Percentiles rank a stretch among this genome's conserved stretches.
Conservation (phyloP, 2,329 filamentous ascomycete genomes). For the Calonectria henricotiae region DNA sequence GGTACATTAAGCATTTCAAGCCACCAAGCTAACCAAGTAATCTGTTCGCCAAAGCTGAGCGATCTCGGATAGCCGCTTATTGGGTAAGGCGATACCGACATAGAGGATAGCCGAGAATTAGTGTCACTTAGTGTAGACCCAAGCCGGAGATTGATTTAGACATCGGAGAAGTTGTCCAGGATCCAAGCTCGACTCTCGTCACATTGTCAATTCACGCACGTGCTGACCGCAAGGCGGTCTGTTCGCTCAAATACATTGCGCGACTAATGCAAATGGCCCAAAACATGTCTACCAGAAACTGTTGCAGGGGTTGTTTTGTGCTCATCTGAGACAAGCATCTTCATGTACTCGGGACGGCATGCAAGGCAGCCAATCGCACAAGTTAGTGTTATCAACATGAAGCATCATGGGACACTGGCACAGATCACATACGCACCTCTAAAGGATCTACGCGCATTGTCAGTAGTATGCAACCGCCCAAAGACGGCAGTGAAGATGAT, state of each 20-base stretch:
- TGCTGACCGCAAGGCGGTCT: slow-evolving; percentile 8
- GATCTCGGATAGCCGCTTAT: background rate
- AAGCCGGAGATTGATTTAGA: slow-evolving; percentile 2
- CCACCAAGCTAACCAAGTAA: slow-evolving; percentile 4
- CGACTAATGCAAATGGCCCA: slow-evolving; percentile 18
- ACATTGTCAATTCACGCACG: background rate
- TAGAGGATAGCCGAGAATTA: slow-evolving; percentile 19
- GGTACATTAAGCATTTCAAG: background rate
- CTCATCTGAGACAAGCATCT: slow-evolving; percentile 1
- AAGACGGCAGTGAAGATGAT: background rate
- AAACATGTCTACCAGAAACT: slow-evolving; percentile 14
- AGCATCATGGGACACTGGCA: slow-evolving; percentile 13
- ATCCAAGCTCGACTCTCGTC: slow-evolving; percentile 10
- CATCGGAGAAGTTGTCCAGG: background rate
- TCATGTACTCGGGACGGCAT: slow-evolving; percentile 1
- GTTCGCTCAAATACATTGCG: slow-evolving; percentile 5
- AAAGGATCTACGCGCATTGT: slow-evolving; percentile 11
- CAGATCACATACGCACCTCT: slow-evolving; percentile 14
- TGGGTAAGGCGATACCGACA: slow-evolving; percentile 10
- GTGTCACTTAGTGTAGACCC: background rate
- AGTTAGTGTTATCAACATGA: slow-evolving; percentile 15
- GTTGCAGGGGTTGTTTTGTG: slow-evolving; percentile 2
- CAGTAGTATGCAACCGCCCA: background rate
- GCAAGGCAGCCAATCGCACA: slow-evolving; percentile 7
- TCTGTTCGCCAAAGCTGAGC: slow-evolving; percentile 5